Percentiles rank a stretch among this genome's conserved stretches.
phyloP scores from a whole-genome alignment of 2,329 filamentous ascomycete species.

The Dactylella cylindrospora region DNA sequence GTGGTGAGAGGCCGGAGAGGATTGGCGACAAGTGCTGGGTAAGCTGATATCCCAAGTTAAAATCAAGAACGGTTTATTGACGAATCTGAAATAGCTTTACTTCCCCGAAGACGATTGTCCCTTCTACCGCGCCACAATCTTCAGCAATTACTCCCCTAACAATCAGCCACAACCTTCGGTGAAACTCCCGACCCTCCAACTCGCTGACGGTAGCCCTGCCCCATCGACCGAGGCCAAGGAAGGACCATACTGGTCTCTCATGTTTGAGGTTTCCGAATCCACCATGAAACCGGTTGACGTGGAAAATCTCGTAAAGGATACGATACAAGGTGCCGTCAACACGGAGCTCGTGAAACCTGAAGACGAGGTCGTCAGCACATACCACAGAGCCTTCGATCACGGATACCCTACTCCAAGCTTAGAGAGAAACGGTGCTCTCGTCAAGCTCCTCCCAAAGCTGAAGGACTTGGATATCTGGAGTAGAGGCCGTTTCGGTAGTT shows the following conservation, averaged over 20 bases:
- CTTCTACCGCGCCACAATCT: constrained; percentile 99
- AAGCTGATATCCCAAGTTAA: constrained; percentile 50
- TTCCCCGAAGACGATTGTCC: constrained; percentile 98
- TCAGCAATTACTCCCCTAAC: constrained; percentile 99
- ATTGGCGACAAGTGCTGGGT: constrained; percentile 99
- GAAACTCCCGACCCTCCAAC: constrained; percentile 83
- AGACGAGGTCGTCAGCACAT: constrained; percentile 96
- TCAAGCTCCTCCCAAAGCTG: constrained; percentile 87
- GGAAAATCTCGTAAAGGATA: constrained; percentile 80
- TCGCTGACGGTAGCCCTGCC: constrained; percentile 82
- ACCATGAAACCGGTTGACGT: constrained; percentile 90
- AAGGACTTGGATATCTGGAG: constrained; percentile 90
- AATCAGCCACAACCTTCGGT: constrained; percentile 84
- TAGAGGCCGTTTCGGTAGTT: constrained; percentile 94
- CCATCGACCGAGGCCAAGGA: constrained; percentile 70
- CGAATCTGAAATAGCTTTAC: constrained; percentile 67
- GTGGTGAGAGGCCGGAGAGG: constrained; percentile 84
- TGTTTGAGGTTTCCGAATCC: constrained; percentile 97
- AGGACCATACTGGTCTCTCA: constrained; percentile 99
- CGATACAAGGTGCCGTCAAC: constrained; percentile 94
- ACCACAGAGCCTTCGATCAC: constrained; percentile 97
- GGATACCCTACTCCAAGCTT: constrained; percentile 94
- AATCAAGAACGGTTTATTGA: background rate
- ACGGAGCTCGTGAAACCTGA: constrained; percentile 89
- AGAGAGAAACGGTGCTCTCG: constrained; percentile 92